Evolutionary conservation across 768 basidiomycete species (phyloP), one percentile per base, ranked within the genome.

Genomic region (Tricholoma sp.): DNA sequence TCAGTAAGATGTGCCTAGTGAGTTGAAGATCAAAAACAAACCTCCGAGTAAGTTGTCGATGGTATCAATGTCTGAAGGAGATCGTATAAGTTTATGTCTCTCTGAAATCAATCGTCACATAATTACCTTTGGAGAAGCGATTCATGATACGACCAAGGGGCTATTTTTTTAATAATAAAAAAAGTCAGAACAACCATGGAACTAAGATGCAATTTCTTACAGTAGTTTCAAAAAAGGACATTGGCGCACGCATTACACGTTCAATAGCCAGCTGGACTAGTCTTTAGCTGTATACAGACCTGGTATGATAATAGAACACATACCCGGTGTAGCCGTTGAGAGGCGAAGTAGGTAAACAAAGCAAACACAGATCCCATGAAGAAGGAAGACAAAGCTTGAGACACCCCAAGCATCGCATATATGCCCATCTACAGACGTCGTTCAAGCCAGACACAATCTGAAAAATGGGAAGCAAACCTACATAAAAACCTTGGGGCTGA

Each of bases 101-200:
- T 31, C n/a, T 33, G 6, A 31, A 24, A 12, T 17, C 8, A 33
- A 33, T 6, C 18, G 29, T 1, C 29, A 52, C 17, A 9, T 11
- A 54, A 55, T 60, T 65, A 79, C 85, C 85, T 74, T 93, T 92
- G 1, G 90, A 85, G 68, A 97, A 92, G 13, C 92, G 83, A 68
- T 94, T 94, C 82, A 93, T 88, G 59, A 97, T 90, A 10, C 91
- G 83, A 13, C 94, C 94, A 18, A 91, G 77, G 6, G 90, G 91
- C 78, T 86, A 62, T 15, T n/a, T n/a, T n/a, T n/a, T n/a, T n/a
- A n/a, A n/a, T n/a, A n/a, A n/a, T 55, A 54, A 29, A 55, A 64
- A 45, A 59, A 24, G 31, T 55, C 18, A 54, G 55, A 55, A 55
- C 42, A 55, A 18, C 18, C 8, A 7, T 12, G 12, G 44, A 20